phyloP scores from a whole-genome alignment of 345 rosid genomes.

The Linum usitatissimum region DNA sequence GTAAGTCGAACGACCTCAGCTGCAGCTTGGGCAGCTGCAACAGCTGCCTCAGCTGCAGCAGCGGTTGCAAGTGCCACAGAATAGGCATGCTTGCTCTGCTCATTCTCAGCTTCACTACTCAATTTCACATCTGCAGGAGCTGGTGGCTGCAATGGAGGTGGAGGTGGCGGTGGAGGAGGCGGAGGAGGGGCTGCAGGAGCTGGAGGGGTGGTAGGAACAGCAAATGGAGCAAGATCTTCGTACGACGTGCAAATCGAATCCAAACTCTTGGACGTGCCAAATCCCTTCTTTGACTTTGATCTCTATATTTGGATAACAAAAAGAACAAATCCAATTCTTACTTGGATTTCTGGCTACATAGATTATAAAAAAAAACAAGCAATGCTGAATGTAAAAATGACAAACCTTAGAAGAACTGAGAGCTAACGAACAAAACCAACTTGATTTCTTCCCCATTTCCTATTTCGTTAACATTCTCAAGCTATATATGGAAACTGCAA shows the following conservation, averaged over 20 bases:
- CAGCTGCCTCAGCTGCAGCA: conserved; percentile 3
- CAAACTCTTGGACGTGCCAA: conserved; percentile 25
- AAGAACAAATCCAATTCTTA: not conserved
- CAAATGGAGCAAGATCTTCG: conserved; percentile 5
- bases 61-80: conserved; percentile 5
- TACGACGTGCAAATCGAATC: conserved; percentile 4
- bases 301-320: not conserved
- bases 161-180: not conserved
- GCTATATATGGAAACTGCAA: not conserved
- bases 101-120: not conserved
- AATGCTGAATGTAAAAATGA: not conserved
- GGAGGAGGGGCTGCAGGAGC: not conserved
- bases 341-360: not conserved
- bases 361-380: not conserved
- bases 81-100: conserved; percentile 8
- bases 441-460: conserved; percentile 57
- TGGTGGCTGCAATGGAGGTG: not conserved
- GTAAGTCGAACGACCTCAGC: conserved; percentile 9
- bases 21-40: conserved; percentile 8
- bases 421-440: conserved; percentile 68
- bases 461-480: not conserved
- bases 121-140: not conserved
- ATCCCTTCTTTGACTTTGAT: not conserved
- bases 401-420: conserved; percentile 37
- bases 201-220: not conserved